A percentile compares a stretch with the other conserved stretches of the same genome.
Evolutionary conservation across 108 stramenopile genomes (phyloP).

Genomic region (Pseudonitzschia multistriata): DNA sequence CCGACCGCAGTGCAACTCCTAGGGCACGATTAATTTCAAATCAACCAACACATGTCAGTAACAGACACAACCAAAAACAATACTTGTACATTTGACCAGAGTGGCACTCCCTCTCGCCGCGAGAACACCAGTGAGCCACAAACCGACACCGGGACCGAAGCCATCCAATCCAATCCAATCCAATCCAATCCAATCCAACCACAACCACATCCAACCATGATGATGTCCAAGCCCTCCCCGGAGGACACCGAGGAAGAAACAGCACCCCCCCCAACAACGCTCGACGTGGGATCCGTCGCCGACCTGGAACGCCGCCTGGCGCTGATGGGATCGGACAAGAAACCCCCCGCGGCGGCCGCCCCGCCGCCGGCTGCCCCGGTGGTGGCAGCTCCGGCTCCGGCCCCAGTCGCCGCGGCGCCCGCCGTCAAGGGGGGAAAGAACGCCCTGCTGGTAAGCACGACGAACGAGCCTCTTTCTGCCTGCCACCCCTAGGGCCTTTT

Average conservation of each 20-base stretch:
- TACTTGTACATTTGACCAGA: too few relatives aligned
- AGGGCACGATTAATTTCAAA: too few relatives aligned
- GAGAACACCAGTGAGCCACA: too few relatives aligned
- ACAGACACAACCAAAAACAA: too few relatives aligned
- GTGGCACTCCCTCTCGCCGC: too few relatives aligned
- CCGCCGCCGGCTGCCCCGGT: background rate
- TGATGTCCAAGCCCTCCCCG: constrained; percentile 29
- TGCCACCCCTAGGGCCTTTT: too few relatives aligned
- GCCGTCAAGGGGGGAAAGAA: constrained; percentile 43
- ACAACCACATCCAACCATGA: constrained; percentile 25
- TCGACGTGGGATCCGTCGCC: constrained; percentile 39
- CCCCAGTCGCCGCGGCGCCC: constrained; percentile 25
- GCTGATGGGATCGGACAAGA: constrained; percentile 30
- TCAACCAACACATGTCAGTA: background rate
- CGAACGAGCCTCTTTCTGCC: too few relatives aligned
- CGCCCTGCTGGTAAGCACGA: constrained; percentile 68
- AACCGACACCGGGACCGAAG: background rate
- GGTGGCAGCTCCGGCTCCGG: background rate
- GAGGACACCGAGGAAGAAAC: constrained; percentile 4
- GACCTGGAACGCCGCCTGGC: constrained; percentile 72
- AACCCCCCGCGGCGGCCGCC: constrained; percentile 4
- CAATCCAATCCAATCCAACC: background rate
- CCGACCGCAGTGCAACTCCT: background rate
- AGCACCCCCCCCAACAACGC: constrained; percentile 24
- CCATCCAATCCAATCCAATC: background rate